Conservation (phyloP, 257 asterid species). For the Nicotiana obtusifolia region DNA sequence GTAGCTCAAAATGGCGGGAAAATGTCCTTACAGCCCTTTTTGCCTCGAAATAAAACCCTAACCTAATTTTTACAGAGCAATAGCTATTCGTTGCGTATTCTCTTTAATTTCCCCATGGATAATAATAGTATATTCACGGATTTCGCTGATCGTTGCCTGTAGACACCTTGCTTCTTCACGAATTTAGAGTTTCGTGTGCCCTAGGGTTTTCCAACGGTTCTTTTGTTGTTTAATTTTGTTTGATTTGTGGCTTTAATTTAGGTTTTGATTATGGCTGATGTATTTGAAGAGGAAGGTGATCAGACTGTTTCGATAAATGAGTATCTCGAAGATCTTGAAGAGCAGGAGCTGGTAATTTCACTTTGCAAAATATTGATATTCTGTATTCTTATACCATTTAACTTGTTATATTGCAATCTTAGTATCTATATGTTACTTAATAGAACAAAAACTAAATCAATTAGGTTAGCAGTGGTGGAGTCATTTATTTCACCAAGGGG, state of each 20-base stretch:
- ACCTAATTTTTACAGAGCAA: background rate
- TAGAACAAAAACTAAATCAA: no score
- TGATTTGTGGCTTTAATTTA: background rate
- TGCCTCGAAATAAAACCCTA: slow-evolving; percentile 21
- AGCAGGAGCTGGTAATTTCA: slow-evolving; percentile 59
- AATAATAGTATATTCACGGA: background rate
- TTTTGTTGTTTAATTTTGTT: background rate
- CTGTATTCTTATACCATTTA: background rate
- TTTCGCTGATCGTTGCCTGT: background rate
- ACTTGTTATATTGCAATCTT: background rate
- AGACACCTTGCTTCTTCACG: background rate
- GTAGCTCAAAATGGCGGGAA: slow-evolving; percentile 48
- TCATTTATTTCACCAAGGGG: no score
- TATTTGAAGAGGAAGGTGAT: slow-evolving; percentile 60
- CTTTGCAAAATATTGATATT: background rate
- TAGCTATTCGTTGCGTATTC: background rate
- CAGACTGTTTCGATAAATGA: slow-evolving; percentile 69
- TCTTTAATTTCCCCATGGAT: background rate
- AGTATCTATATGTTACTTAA: no score
- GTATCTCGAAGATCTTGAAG: slow-evolving; percentile 70
- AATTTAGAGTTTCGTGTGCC: background rate
- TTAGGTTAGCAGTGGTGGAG: no score
- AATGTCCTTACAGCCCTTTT: slow-evolving; percentile 15
- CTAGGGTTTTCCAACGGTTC: background rate
- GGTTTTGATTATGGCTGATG: slow-evolving; percentile 44